phyloP scores from a whole-genome alignment of 176 grass and related monocot genomes.

The Panicum miliaceum region DNA sequence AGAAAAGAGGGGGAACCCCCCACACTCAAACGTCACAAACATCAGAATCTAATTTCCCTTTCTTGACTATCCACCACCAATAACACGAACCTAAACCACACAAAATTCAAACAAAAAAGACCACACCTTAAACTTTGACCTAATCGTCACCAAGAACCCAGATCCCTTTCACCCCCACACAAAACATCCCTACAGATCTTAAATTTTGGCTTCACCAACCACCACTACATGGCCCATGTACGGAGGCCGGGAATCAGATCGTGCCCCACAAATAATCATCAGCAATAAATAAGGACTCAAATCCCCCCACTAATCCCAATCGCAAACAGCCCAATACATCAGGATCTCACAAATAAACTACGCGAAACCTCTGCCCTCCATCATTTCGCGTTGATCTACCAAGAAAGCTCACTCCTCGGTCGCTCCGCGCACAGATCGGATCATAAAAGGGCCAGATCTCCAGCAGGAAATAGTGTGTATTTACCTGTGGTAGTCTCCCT shows the following conservation, averaged over 20 bases:
- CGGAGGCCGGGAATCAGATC: background rate
- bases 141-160: background rate
- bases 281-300: background rate
- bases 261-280: background rate
- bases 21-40: constrained; percentile 6
- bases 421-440: background rate
- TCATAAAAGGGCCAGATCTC: background rate
- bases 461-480: background rate
- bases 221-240: background rate
- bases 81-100: background rate
- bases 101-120: constrained; percentile 23
- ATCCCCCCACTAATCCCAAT: background rate
- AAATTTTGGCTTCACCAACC: background rate
- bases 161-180: background rate
- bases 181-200: constrained; percentile 4
- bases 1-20: background rate
- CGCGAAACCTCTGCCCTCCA: background rate
- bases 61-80: constrained; percentile 1
- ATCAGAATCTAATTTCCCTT: constrained; percentile 15
- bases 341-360: background rate
- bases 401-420: background rate
- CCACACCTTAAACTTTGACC: background rate
- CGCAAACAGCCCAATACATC: no score
- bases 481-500: constrained; percentile 91
- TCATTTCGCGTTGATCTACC: background rate